Evolutionary conservation across 2,329 filamentous ascomycete genomes (phyloP), one percentile per base, ranked within the genome.

Genomic region (Chaetomium sp.): DNA sequence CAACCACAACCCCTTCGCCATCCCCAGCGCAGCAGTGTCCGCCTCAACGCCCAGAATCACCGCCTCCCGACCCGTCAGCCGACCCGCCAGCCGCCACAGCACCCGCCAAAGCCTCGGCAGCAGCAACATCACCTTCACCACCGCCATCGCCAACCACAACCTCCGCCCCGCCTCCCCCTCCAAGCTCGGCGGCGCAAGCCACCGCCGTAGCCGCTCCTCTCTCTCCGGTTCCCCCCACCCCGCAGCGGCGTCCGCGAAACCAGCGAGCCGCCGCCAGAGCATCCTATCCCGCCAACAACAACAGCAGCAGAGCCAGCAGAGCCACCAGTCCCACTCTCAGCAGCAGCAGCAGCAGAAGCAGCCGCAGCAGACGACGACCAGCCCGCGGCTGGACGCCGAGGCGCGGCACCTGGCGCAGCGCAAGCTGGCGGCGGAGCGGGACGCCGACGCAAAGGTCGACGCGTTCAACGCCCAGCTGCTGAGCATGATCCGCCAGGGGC

Each of bases 401-500:
- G 91, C 91, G 7, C 89, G 89, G 73, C 84, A 85, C 53, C 86
- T 93, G 63, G 88, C 92, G 6, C 87, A 88, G n/a, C 85, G 87
- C 73, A 85, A 89, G 69, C 82, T 87, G 27, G 85, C 86, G 58
- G 90, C 91, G 64, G 92, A 97, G 71, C 83, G 87, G 54, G 89
- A 93, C 70, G 85, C 91, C 8, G 93, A 98, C 70, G 86, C 88
- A 51, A 88, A 90, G 60, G 90, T 98, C 70, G 87, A 87, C 57
- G 86, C 89, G 29, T 87, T 98, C 77, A 96, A 95, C 74, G 83
- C 86, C 56, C 87, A 90, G 71, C 80, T 98, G 56, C 86, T 90
- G 73, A 90, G 89, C 38, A 92, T 99, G 90, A 96, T 99, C 62
- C 84, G 88, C 1, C 90, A 98, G 76, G 95, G 93, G 0, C 90